Base-by-base conservation (phyloP, 164 flowering plant genomes). In the Malania oleifera region DNA sequence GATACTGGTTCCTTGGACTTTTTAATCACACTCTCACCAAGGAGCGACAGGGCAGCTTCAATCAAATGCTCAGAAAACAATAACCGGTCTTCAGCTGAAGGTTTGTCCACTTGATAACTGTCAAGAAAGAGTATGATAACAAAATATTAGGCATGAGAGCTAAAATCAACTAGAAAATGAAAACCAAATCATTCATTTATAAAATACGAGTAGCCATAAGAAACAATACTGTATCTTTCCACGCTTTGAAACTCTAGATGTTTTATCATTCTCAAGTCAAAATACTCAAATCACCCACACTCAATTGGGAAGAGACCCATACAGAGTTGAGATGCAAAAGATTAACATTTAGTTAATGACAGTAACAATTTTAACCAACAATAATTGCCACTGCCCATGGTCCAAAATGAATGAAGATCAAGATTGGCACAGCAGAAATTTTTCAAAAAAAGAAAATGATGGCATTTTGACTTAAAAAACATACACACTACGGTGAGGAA, bases 11-110 rank as follows among this genome's bases (percentile, higher is more conserved):
- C 76, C 65, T 67, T 67, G 26, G 82, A 67, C 22, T 77, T 73
- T 52, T 66, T 76, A 31, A 70, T 60, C 27, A 55, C 23, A 5
- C 56, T 68, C 54, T 87, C 86, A 46, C 79, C 57, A 60, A 70
- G 57, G 29, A 91, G 75, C 56, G 98, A 91, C 70, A 86, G 68
- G 63, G 85, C 83, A 66, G 90, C 85, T 75, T 85, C 82, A 63
- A 87, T 73, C 71, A 95, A 75, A 60, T 72, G 78, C 48, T 76
- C 81, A 73, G 89, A 82, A 64, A 91, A 91, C 78, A 83, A 57
- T 28, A 75, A 70, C 67, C 91, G 84, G 60, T 89, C 96, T 57
- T 80, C 91, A 38, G 45, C 45, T 61, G 89, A 72, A 57, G 92
- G 95, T 61, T 73, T 66, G 53, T 59, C 81, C 69, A 91, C 68